Evolutionary conservation across 2,329 filamentous ascomycete genomes (phyloP), one percentile per base, ranked within the genome.

Genomic region (Cryphonectria japonica): DNA sequence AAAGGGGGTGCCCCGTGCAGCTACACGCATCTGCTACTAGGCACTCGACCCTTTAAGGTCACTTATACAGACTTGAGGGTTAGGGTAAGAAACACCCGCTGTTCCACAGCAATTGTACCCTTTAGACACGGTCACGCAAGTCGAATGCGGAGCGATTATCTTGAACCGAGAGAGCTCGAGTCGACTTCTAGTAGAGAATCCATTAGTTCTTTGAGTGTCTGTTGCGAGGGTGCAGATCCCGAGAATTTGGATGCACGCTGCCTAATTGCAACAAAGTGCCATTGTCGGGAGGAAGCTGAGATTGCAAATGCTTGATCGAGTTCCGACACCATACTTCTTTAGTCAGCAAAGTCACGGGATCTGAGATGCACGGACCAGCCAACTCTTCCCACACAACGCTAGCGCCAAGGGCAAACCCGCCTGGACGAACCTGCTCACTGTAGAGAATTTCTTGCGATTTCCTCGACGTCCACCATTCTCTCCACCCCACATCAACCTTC

Each of bases 401-500:
- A 50, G 63, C 63, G 63, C n/a, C 63, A 52, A 65, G 63, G 63
- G 63, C 32, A 61, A 65, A 65, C 41, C 63, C 26, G 63, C 43
- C 63, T 32, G 13, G 37, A 52, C 43, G 41, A 65, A 50, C 34
- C 43, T 65, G 63, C 46, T 57, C 22, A 32, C 64, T 46, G 57
- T 60, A 26, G 66, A 67, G 52, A 60, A 66, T 57, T 66, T 66
- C 50, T 57, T 54, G 46, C 22, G 46, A 54, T 57, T 66, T 32
- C 64, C 64, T 54, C 32, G 69, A 73, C 71, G 68, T 60, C 67
- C 39, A 68, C 46, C 69, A 60, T 67, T 50, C 66, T 62, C 59
- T 67, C 52, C 41, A 57, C 66, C 71, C 69, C 70, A 73, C 67
- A 70, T 66, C 66, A 72, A 69, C 71, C 71, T 66, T 61, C 67